Percentiles rank a stretch among this genome's conserved stretches.
Evolutionary conservation across 352 stramenopile species (phyloP).

Genomic region (Phytophthora agathidicida): DNA sequence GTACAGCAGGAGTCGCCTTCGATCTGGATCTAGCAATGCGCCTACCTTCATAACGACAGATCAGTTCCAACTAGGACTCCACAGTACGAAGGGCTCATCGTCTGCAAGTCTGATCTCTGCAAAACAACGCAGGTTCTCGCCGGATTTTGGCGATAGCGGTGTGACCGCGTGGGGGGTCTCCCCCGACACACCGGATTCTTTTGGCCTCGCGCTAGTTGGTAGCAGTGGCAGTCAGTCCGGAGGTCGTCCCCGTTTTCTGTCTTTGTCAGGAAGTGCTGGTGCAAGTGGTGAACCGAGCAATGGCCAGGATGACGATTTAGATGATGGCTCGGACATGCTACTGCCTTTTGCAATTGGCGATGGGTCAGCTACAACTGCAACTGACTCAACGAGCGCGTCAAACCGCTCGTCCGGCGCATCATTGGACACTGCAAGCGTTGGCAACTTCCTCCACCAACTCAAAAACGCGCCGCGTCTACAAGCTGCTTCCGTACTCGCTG

Average conservation of each 20-base stretch:
- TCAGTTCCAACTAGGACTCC: constrained; percentile 41
- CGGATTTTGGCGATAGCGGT: constrained; percentile 64
- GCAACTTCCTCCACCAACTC: constrained; percentile 80
- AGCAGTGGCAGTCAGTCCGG: constrained; percentile 20
- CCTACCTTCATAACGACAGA: constrained; percentile 71
- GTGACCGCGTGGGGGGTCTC: constrained; percentile 71
- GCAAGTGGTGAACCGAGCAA: background rate
- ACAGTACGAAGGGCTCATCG: constrained; percentile 20
- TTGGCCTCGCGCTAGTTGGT: constrained; percentile 57
- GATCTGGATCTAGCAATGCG: constrained; percentile 44
- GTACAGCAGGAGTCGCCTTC: constrained; percentile 72
- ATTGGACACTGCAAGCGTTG: constrained; percentile 69
- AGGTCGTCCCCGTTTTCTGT: constrained; percentile 52
- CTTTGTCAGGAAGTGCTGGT: constrained; percentile 29
- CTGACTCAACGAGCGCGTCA: constrained; percentile 30
- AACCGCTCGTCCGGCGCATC: constrained; percentile 25
- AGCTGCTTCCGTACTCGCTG: background rate
- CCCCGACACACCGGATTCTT: constrained; percentile 67
- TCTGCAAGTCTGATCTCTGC: constrained; percentile 23
- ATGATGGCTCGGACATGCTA: constrained; percentile 42
- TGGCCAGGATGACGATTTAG: constrained; percentile 23
- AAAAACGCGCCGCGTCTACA: constrained; percentile 74
- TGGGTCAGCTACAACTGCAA: constrained; percentile 49
- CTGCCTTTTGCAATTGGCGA: constrained; percentile 76
- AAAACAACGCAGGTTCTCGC: constrained; percentile 59